Evolutionary conservation across 495 filamentous ascomycete species (phyloP).

Genomic region (Xanthoparmelia taractica): DNA sequence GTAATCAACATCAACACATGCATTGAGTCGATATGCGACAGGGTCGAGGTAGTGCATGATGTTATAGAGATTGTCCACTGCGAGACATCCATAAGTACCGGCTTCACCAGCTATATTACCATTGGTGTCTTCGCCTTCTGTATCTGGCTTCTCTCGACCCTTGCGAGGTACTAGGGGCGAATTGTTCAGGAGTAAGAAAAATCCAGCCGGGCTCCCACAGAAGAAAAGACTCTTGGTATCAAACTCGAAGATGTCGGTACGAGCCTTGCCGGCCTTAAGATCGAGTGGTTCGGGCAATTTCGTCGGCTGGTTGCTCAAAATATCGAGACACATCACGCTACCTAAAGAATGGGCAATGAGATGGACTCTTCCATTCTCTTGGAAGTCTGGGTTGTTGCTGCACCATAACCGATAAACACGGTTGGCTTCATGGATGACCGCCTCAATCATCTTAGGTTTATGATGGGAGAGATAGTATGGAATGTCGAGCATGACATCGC

Average conservation of each 20-base stretch:
- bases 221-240: conserved; percentile 84
- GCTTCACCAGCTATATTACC: conserved; percentile 63
- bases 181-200: conserved; percentile 85
- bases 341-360: conserved; percentile 89
- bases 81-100: conserved; percentile 79
- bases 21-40: conserved; percentile 87
- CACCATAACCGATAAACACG: conserved; percentile 91
- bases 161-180: conserved; percentile 71
- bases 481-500: conserved; percentile 95
- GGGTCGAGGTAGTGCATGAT: conserved; percentile 65
- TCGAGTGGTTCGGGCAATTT: conserved; percentile 47
- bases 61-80: conserved; percentile 95
- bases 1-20: conserved; percentile 74
- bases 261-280: conserved; percentile 40
- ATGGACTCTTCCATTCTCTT: conserved; percentile 75
- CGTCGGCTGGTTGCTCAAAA: conserved; percentile 82
- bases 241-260: conserved; percentile 72
- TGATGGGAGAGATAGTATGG: conserved; percentile 95
- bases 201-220: conserved; percentile 84
- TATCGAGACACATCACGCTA: conserved; percentile 86
- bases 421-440: conserved; percentile 86
- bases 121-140: conserved; percentile 55
- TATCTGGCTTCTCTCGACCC: conserved; percentile 65
- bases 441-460: conserved; percentile 87
- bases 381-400: conserved; percentile 79